Evolutionary conservation across 805 yeast genomes (phyloP).

Genomic region (Candida coquimbonensis): DNA sequence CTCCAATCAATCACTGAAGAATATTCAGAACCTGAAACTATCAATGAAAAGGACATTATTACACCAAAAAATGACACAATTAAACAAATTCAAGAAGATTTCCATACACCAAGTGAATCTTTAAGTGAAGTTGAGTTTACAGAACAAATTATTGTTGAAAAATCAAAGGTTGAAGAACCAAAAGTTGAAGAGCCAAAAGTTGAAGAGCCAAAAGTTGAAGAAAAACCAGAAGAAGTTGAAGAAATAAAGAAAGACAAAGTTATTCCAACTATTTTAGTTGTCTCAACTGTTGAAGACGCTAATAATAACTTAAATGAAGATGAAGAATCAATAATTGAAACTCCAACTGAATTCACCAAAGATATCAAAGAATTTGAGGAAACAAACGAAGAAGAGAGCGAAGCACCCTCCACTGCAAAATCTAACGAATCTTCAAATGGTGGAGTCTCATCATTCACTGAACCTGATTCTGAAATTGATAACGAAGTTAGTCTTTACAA

Average conservation of each 20-base stretch:
- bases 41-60: not conserved
- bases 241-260: too few species aligned
- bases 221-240: too few species aligned
- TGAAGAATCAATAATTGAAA: too few species aligned
- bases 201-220: not conserved
- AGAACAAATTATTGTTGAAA: not conserved
- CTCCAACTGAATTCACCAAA: too few species aligned
- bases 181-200: too few species aligned
- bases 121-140: not conserved
- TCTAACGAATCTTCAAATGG: slow-evolving; percentile 14
- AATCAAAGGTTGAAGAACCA: too few species aligned
- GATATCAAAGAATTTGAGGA: not conserved
- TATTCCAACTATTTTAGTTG: too few species aligned
- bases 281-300: too few species aligned
- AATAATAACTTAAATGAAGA: too few species aligned
- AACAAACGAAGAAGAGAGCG: not conserved
- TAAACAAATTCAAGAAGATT: not conserved
- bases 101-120: not conserved
- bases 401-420: slow-evolving; percentile 22
- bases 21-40: not conserved
- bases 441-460: slow-evolving; percentile 17
- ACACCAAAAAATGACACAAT: not conserved
- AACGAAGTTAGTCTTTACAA: not conserved
- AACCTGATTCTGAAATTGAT: slow-evolving; percentile 10
- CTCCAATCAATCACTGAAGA: slow-evolving; percentile 16